Evolutionary conservation across 2,329 filamentous ascomycete genomes (phyloP).

Genomic region (Tolypocladium tundrense): DNA sequence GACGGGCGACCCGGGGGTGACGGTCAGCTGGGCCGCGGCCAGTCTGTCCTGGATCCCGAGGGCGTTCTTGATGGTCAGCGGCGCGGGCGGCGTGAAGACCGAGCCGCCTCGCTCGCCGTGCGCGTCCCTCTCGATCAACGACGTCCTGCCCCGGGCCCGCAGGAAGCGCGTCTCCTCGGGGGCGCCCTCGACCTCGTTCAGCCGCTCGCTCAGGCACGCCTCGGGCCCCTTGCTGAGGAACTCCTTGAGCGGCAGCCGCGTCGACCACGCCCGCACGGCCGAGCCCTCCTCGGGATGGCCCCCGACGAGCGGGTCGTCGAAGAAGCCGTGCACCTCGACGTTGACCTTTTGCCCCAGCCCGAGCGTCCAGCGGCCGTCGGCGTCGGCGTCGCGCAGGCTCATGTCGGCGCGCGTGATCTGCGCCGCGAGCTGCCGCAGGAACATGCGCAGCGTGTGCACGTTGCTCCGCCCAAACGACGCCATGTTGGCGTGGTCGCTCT

Average conservation of each 20-base stretch:
- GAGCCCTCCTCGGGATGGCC: background rate
- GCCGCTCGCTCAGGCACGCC: slow-evolving; percentile 40
- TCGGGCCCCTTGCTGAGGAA: slow-evolving; percentile 47
- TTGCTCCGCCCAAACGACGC: slow-evolving; percentile 44
- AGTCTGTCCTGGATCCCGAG: slow-evolving; percentile 21
- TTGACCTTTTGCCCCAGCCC: slow-evolving; percentile 41
- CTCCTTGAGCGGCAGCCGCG: slow-evolving; percentile 38
- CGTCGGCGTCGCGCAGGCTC: slow-evolving; percentile 11
- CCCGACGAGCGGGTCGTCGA: slow-evolving; percentile 32
- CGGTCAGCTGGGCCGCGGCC: slow-evolving; percentile 2
- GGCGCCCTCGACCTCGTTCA: slow-evolving; percentile 28
- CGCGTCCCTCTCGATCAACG: slow-evolving; percentile 9
- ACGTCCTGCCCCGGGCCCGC: slow-evolving; percentile 15
- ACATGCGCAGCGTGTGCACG: slow-evolving; percentile 33
- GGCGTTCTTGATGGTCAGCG: slow-evolving; percentile 16
- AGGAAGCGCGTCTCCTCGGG: slow-evolving; percentile 20
- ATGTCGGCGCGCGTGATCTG: slow-evolving; percentile 23
- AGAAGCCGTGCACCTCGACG: slow-evolving; percentile 49
- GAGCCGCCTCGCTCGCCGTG: background rate
- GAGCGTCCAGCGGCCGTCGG: slow-evolving; percentile 30
- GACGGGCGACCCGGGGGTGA: slow-evolving; percentile 19
- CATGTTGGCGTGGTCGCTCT: slow-evolving; percentile 44
- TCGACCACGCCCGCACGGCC: slow-evolving; percentile 39
- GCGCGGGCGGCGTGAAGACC: slow-evolving; percentile 2
- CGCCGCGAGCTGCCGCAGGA: slow-evolving; percentile 22